Base-by-base conservation (phyloP, 306 rosid species). In the Luffa acutangula region DNA sequence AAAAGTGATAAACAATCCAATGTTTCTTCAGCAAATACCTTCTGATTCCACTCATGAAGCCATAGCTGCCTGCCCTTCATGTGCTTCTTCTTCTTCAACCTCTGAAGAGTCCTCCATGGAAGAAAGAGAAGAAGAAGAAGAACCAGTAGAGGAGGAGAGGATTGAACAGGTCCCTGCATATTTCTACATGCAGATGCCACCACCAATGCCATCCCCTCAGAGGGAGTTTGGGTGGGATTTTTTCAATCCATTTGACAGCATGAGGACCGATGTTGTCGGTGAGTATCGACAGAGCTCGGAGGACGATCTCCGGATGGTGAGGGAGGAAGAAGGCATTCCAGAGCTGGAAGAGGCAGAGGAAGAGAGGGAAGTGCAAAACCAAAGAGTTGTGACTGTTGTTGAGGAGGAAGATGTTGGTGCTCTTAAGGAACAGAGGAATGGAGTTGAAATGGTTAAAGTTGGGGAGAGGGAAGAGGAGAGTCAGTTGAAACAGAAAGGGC, bases 281-380 rank as follows among this genome's bases (percentile, higher is more conserved):
- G 89, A 91, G 12, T 96, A 88, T 69, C 82, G 83, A 39, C 78
- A 87, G 78, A 85, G 85, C 88, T 88, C 83, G 3, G 97, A 96
- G 4, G 97, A 95, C 21, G 92, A 93, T 84, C 53, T 96, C 82
- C 88, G 93, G 84, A 91, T 82, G 37, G 99, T 95, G 87, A 93
- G 97, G 84, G 96, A 93, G 84, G 93, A 96, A 80, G 99, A 96
- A 82, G 99, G 99, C 83, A 95, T 95, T 81, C 98, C 99, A 14
- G 99, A 95, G 85, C 86, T 95, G 0, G 98, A 93, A 82, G 99
- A 95, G 83, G 97, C 84, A 78, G 91, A 81, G 15, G 88, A 67
- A 89, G 96, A 85, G 80, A 89, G 78, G 15, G 88, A 80, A 63
- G 84, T 83, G 63, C 88, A 79, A 76, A 85, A 79, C 51, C 86